Evolutionary conservation across 1,139 yeast species (phyloP).

Genomic region (Hyphopichia buzzinii): DNA sequence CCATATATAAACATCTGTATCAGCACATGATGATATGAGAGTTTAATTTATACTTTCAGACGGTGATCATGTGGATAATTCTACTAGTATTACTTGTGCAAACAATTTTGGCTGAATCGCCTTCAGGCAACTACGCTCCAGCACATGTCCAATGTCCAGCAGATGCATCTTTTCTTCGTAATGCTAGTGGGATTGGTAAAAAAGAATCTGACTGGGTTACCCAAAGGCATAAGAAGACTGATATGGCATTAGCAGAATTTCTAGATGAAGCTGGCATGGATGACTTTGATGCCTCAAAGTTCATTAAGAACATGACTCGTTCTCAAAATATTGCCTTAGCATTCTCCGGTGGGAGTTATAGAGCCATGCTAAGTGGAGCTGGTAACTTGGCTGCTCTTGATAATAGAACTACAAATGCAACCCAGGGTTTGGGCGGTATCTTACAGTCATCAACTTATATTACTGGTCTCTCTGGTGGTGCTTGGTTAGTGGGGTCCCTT

Average conservation of each 20-base stretch:
- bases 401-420: slow-evolving; percentile 59
- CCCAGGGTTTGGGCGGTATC: slow-evolving; percentile 38
- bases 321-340: slow-evolving; percentile 64
- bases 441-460: slow-evolving; percentile 38
- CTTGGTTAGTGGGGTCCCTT: slow-evolving; percentile 38
- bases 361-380: slow-evolving; percentile 91
- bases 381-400: slow-evolving; percentile 83
- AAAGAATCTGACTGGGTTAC: slow-evolving; percentile 41
- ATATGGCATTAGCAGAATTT: slow-evolving; percentile 53
- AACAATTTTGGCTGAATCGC: slow-evolving; percentile 49
- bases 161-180: slow-evolving; percentile 28
- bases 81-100: too few relatives aligned
- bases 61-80: too few relatives aligned
- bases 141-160: slow-evolving; percentile 57
- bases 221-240: slow-evolving; percentile 52
- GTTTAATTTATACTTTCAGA: too few relatives aligned
- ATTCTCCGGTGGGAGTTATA: slow-evolving; percentile 88
- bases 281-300: slow-evolving; percentile 53
- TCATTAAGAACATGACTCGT: slow-evolving; percentile 32
- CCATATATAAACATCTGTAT: background rate
- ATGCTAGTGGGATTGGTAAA: slow-evolving; percentile 33
- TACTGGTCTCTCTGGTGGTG: slow-evolving; percentile 40
- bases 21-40: too few relatives aligned
- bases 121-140: slow-evolving; percentile 66
- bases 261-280: slow-evolving; percentile 56